A percentile compares a stretch with the other conserved stretches of the same genome.
phyloP scores from a whole-genome alignment of 805 yeast species.

The Jamesozyma gamospora region DNA sequence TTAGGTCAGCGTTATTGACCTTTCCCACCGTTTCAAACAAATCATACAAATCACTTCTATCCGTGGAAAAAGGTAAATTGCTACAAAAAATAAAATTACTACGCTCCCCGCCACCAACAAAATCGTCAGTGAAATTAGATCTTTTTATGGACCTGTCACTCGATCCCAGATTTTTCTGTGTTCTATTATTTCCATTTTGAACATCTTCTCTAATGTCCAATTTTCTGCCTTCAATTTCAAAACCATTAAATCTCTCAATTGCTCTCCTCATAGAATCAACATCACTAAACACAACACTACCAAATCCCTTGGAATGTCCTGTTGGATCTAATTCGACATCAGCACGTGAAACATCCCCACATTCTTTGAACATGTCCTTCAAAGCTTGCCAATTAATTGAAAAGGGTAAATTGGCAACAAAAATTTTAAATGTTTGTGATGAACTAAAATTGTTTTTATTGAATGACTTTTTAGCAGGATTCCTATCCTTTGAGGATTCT shows the following conservation, averaged over 20 bases:
- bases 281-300: slow-evolving; percentile 65
- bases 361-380: slow-evolving; percentile 70
- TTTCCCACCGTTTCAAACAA: slow-evolving; percentile 77
- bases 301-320: slow-evolving; percentile 71
- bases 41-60: slow-evolving; percentile 72
- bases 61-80: slow-evolving; percentile 86
- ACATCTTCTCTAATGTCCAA: slow-evolving; percentile 9
- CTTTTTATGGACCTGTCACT: neutral
- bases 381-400: slow-evolving; percentile 75
- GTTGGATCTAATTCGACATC: slow-evolving; percentile 55
- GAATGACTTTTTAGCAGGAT: neutral
- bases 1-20: slow-evolving; percentile 68
- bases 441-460: slow-evolving; percentile 1
- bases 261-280: slow-evolving; percentile 62
- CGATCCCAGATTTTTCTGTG: neutral
- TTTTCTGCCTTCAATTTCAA: slow-evolving; percentile 31
- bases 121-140: slow-evolving; percentile 53
- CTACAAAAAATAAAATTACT: slow-evolving; percentile 55
- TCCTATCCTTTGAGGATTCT: slow-evolving; percentile 17
- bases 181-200: neutral
- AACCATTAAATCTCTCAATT: slow-evolving; percentile 60
- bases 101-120: slow-evolving; percentile 49
- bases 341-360: slow-evolving; percentile 73
- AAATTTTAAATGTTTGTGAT: slow-evolving; percentile 39
- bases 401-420: slow-evolving; percentile 75